Conservation (phyloP, 495 filamentous ascomycete genomes). For the Penicillium cinerascens region DNA sequence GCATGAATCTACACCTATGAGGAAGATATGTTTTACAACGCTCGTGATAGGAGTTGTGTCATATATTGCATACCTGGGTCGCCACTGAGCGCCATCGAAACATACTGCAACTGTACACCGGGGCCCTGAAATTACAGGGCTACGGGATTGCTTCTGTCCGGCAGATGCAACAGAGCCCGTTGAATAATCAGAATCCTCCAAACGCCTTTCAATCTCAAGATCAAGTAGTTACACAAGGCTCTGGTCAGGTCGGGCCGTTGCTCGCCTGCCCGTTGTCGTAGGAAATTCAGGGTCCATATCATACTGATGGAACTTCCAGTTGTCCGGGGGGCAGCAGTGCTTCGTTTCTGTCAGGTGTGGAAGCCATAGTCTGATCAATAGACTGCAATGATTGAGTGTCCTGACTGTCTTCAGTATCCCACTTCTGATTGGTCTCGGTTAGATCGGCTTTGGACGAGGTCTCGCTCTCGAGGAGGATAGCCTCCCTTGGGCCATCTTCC, state of each 20-base stretch:
- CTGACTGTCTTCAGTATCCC: constrained; percentile 1
- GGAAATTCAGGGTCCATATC: not conserved
- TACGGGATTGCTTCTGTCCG: not conserved
- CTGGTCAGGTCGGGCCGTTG: not conserved
- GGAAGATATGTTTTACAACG: not conserved
- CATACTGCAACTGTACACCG: not conserved
- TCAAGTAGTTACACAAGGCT: not conserved
- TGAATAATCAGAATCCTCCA: not conserved
- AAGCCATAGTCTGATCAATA: constrained; percentile 10
- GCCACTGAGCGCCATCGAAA: not conserved
- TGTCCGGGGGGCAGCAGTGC: not conserved
- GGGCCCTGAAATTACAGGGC: not conserved
- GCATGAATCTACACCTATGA: not conserved
- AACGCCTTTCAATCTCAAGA: not conserved
- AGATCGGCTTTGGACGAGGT: constrained; percentile 4
- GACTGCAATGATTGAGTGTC: constrained; percentile 4
- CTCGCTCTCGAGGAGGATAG: constrained; percentile 8
- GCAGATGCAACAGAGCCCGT: not conserved
- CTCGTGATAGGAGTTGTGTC: not conserved
- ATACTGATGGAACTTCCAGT: constrained; percentile 7
- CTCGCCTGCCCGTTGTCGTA: not conserved
- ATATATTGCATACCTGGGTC: not conserved
- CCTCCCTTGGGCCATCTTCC: constrained; percentile 1
- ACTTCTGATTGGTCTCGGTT: not conserved
- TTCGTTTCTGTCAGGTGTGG: constrained; percentile 2